A percentile compares a stretch with the other conserved stretches of the same genome.
These are phyloP conservation scores for Xylaria bambusicola DNA, from an alignment of 495 filamentous ascomycete species.

Conservation along the genomic window DNA sequence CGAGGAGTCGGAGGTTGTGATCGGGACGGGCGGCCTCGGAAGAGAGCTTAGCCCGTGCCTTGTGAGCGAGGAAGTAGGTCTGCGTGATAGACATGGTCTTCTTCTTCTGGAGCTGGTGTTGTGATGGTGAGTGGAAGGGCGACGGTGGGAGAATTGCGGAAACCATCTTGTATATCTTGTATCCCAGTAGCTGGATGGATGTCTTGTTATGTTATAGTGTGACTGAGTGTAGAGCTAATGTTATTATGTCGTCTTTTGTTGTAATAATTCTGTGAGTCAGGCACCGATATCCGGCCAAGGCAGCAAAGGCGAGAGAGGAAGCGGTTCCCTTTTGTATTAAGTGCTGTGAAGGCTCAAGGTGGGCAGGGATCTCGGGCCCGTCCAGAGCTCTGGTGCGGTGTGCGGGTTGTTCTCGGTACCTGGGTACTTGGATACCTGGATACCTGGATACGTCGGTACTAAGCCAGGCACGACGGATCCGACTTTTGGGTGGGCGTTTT, in stretches of 20 bases:
- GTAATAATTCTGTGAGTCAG: slow-evolving; percentile 37
- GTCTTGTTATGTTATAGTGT: slow-evolving; percentile 26
- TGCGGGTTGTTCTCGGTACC: slow-evolving; percentile 13
- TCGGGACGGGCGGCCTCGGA: slow-evolving; percentile 84
- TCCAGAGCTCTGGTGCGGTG: slow-evolving; percentile 17
- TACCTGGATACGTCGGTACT: slow-evolving; percentile 13
- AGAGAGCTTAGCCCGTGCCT: slow-evolving; percentile 92
- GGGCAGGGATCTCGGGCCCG: slow-evolving; percentile 21
- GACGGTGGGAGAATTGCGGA: slow-evolving; percentile 27
- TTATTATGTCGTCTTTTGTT: slow-evolving; percentile 27
- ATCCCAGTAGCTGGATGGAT: slow-evolving; percentile 23
- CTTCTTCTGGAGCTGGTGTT: slow-evolving; percentile 34
- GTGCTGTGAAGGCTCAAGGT: slow-evolving; percentile 15
- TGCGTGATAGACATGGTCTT: slow-evolving; percentile 94
- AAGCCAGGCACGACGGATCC: slow-evolving; percentile 18
- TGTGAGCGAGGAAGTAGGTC: slow-evolving; percentile 96
- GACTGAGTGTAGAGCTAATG: neutral
- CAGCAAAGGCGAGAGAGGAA: slow-evolving; percentile 18
- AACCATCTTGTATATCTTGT: slow-evolving; percentile 37
- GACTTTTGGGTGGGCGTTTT: slow-evolving; percentile 19
- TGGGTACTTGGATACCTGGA: slow-evolving; percentile 9
- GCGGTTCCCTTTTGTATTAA: slow-evolving; percentile 21
- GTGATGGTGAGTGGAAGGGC: slow-evolving; percentile 34
- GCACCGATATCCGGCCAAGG: slow-evolving; percentile 37
- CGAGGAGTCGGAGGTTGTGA: slow-evolving; percentile 90